Evolutionary conservation across 345 rosid species (phyloP).

Genomic region (Limnanthes douglasii): DNA sequence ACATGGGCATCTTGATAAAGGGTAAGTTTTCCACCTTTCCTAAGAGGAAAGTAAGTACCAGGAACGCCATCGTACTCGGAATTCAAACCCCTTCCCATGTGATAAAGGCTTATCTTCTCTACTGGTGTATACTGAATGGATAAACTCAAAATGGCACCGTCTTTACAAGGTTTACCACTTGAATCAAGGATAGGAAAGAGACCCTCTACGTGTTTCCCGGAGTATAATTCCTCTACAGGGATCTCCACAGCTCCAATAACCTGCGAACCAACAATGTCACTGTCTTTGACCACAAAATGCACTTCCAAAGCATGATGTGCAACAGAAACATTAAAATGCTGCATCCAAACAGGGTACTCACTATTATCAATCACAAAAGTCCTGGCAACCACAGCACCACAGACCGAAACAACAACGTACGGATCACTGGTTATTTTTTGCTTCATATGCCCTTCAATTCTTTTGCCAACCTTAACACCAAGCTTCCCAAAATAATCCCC

Average conservation of each 20-base stretch:
- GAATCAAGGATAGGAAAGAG: slow-evolving; percentile 39
- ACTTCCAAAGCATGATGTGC: slow-evolving; percentile 71
- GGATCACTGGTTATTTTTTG: slow-evolving; percentile 79
- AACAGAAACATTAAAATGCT: slow-evolving; percentile 67
- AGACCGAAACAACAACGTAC: slow-evolving; percentile 52
- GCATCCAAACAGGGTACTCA: slow-evolving; percentile 84
- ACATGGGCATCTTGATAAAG: slow-evolving; percentile 92
- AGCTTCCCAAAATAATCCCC: slow-evolving; percentile 47
- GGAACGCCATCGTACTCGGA: slow-evolving; percentile 53
- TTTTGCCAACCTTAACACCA: slow-evolving; percentile 20
- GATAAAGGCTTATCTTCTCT: slow-evolving; percentile 29
- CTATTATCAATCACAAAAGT: slow-evolving; percentile 50
- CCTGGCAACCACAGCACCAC: slow-evolving; percentile 73
- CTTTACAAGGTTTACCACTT: slow-evolving; percentile 58
- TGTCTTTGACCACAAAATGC: slow-evolving; percentile 70
- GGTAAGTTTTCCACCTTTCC: slow-evolving; percentile 66
- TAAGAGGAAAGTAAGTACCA: slow-evolving; percentile 72
- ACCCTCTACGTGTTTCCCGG: slow-evolving; percentile 46
- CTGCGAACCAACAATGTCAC: slow-evolving; percentile 76
- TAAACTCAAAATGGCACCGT: slow-evolving; percentile 51
- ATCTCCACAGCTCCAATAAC: slow-evolving; percentile 67
- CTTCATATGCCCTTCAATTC: slow-evolving; percentile 33
- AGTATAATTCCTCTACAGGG: slow-evolving; percentile 42
- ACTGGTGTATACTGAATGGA: slow-evolving; percentile 56
- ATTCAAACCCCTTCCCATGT: slow-evolving; percentile 42